Percentiles rank a stretch among this genome's conserved stretches.
phyloP scores from a whole-genome alignment of 441 rosid species.

The Pelargonium citronellum region DNA sequence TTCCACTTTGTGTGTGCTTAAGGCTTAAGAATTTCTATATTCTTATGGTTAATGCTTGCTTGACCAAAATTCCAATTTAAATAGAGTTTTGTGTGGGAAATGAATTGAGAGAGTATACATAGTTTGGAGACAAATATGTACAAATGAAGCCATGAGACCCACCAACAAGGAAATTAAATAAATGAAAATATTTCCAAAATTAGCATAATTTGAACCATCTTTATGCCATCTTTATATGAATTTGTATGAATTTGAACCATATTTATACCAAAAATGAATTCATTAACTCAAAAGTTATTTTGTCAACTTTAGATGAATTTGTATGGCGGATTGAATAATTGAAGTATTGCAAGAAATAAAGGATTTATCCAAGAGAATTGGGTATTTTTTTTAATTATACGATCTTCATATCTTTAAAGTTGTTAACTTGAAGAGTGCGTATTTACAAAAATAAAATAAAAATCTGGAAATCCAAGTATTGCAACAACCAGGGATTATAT shows the following conservation, averaged over 20 bases:
- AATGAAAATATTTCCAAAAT: not conserved
- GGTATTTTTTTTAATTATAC: no score
- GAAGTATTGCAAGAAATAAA: no score
- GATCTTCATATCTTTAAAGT: no score
- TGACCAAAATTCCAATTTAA: not conserved
- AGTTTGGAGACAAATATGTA: not conserved
- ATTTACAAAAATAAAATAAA: no score
- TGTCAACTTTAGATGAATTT: no score
- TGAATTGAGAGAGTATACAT: not conserved
- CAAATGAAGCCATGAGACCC: not conserved
- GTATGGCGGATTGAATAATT: no score
- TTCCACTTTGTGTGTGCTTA: not conserved
- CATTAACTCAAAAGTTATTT: no score
- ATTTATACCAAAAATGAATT: no score
- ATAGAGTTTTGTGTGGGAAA: not conserved
- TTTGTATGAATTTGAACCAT: no score
- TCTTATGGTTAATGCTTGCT: not conserved
- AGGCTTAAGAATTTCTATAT: not conserved
- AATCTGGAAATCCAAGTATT: not conserved
- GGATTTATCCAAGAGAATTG: no score
- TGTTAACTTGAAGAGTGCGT: no score
- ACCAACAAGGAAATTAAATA: not conserved
- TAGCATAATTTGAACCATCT: not conserved
- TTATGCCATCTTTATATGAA: not conserved
- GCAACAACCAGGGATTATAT: not conserved